Evolutionary conservation across 345 rosid species (phyloP), one percentile per base, ranked within the genome.

Genomic region (Pistacia vera): DNA sequence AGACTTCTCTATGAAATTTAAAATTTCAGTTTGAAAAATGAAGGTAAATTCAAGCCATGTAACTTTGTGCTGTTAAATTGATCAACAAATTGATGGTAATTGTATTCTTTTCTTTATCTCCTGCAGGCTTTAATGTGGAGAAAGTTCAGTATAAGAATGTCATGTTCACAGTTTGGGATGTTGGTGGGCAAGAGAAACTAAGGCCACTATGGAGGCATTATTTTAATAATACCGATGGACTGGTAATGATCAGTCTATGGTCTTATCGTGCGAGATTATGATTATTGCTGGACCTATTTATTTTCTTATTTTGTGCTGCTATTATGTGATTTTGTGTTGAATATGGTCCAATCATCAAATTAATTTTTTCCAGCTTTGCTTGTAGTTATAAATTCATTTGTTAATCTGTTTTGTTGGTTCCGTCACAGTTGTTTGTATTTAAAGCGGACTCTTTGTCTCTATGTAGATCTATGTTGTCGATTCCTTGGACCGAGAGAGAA

Each of bases 121-220:
- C 74, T 86, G 54, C 75, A 96, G 99, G 99, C 77, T 96, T 96
- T 89, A 96, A 96, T 64, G 99, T 97, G 78, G 99, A 97, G 96
- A 94, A 97, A 85, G 98, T 97, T 57, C 97, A 94, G 88, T 97
- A 97, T 83, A 97, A 97, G 91, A 94, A 97, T 87, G 99, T 97
- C 69, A 72, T 94, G 54, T 96, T 97, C 88, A 97, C 97, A 18
- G 99, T 94, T 69, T 97, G 99, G 99, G 99, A 97, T 78, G 97
- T 94, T 71, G 97, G 99, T 72, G 98, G 99, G 41, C 98, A 94
- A 83, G 98, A 94, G 90, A 97, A 96, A 86, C 82, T 94, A 54
- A 89, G 99, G 85, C 97, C 99, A 46, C 86, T 97, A 5, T 97
- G 99, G 99, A 90, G 99, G 88, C 99, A 97, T 85, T 97, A 97